Evolutionary conservation across 257 asterid genomes (phyloP), one percentile per base, ranked within the genome.

Genomic region (Avicennia marina): DNA sequence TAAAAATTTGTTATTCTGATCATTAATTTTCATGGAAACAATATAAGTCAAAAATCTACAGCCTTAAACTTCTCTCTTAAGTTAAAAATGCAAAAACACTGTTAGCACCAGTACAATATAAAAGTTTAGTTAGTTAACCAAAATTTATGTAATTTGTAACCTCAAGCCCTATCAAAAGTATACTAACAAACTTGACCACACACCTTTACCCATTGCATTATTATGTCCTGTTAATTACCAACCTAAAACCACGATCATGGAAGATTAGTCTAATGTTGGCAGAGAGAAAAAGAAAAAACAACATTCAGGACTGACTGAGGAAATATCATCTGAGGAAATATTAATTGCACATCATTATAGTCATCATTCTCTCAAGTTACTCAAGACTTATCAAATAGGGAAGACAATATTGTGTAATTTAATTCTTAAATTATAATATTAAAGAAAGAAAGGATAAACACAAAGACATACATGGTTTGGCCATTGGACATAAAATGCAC

Each of bases 261-360:
- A 36, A 50, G 32, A 62, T 24, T 26, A 47, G 4, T 29, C 34
- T 4, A 29, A 29, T 29, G 8, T 29, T 8, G 4, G 34, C 4
- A 29, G 34, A 29, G n/a, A n/a, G 42, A 43, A 31, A 19, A 13
- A 5, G 13, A 12, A n/a, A 58, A 18, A 4, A 19, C 11, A 19
- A 45, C 18, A 60, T 9, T 18, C 40, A 49, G 66, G 36, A 52
- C 36, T 39, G 45, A 22, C 58, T 49, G 21, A 11, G 12, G 16
- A 13, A 7, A 3, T 31, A n/a, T n/a, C n/a, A n/a, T n/a, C n/a
- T n/a, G 41, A 2, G 10, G 41, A 36, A 36, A 36, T 11, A 5
- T 5, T 36, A 12, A 36, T 11, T 36, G 41, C 41, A 36, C 41
- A 36, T 11, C 3, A 7, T 29, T 44, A 36, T 48, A 34, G 24